Evolutionary conservation across 495 filamentous ascomycete genomes (phyloP).

Genomic region (Pyrenula massariospora): DNA sequence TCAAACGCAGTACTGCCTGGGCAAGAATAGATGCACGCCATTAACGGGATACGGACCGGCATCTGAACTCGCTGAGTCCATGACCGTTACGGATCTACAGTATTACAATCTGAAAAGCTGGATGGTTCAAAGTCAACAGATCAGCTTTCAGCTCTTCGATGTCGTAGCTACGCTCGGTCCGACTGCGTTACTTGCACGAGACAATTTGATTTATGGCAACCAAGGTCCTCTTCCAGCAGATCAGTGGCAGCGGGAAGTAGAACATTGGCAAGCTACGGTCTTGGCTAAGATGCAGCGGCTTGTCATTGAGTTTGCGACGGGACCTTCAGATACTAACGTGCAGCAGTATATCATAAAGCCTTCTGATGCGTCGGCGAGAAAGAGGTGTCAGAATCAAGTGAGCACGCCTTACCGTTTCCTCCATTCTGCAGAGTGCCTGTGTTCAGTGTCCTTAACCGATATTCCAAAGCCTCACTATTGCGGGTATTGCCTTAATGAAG

Average conservation of each 20-base stretch:
- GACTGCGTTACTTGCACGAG: neutral
- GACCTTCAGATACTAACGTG: neutral
- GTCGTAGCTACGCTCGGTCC: neutral
- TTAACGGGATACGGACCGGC: neutral
- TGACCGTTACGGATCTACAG: neutral
- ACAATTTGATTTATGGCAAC: neutral
- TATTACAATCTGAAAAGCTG: neutral
- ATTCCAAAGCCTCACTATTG: neutral
- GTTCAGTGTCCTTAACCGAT: neutral
- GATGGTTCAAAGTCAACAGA: neutral
- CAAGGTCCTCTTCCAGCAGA: neutral
- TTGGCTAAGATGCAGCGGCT: neutral
- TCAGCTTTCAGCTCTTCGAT: neutral
- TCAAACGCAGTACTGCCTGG: neutral
- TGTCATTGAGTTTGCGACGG: neutral
- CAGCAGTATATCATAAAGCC: neutral
- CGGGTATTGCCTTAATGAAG: neutral
- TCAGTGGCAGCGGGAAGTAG: neutral
- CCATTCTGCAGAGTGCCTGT: neutral
- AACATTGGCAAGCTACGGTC: neutral
- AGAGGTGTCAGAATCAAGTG: neutral
- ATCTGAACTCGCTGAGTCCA: neutral
- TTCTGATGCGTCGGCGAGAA: neutral
- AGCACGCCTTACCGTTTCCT: neutral
- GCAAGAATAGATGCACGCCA: neutral